These are phyloP conservation scores for Lasiodiplodia sp. DNA, from an alignment of 2,329 filamentous ascomycete genomes.

Conservation along the genomic window DNA sequence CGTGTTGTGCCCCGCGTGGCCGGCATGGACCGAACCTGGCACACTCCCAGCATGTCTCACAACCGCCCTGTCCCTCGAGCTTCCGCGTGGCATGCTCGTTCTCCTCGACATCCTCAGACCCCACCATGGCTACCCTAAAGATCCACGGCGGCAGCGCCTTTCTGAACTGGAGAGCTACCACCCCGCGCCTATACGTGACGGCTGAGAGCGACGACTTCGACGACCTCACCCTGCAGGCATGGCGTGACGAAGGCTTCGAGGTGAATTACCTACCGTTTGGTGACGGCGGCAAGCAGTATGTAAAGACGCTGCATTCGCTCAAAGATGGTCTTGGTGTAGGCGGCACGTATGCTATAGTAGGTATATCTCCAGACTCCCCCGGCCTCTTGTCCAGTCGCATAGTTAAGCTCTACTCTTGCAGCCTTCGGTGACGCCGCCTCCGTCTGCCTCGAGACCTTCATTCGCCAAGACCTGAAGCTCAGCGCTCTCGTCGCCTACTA, in stretches of 20 bases:
- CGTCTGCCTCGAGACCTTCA: constrained; percentile 64
- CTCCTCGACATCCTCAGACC: constrained; percentile 13
- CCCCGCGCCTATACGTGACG: constrained; percentile 57
- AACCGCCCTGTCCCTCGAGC: not conserved
- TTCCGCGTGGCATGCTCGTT: not conserved
- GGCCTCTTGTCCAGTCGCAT: not conserved
- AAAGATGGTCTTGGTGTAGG: constrained; percentile 64
- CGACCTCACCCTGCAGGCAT: constrained; percentile 59
- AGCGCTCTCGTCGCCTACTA: constrained; percentile 70
- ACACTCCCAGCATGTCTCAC: constrained; percentile 19
- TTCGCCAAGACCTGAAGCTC: constrained; percentile 58
- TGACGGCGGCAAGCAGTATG: constrained; percentile 57
- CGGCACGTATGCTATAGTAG: constrained; percentile 69
- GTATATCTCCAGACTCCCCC: constrained; percentile 45
- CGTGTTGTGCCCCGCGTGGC: constrained; percentile 11
- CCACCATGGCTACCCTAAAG: constrained; percentile 26
- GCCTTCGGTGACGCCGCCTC: constrained; percentile 70
- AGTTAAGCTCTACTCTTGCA: not conserved
- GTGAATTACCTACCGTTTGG: constrained; percentile 63
- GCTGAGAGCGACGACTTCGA: constrained; percentile 65
- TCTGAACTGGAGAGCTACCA: constrained; percentile 51
- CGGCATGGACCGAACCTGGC: constrained; percentile 14
- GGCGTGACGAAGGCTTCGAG: constrained; percentile 67
- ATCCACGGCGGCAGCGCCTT: constrained; percentile 35
- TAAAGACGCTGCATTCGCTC: constrained; percentile 57